Conservation (phyloP, 306 rosid species). For the Myrica gale region DNA sequence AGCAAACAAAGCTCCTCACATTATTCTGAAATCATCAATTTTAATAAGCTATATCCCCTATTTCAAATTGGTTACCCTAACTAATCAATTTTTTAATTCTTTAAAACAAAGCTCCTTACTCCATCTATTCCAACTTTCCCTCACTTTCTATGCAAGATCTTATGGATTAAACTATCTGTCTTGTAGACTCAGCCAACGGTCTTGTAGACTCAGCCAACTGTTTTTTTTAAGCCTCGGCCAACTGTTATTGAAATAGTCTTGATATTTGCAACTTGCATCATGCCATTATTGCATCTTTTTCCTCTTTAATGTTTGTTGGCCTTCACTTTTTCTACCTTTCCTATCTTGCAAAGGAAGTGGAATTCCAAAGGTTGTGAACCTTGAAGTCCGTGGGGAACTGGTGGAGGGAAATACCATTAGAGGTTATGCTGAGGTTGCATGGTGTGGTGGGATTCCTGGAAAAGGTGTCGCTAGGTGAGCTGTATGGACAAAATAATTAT, state of each 20-base stretch:
- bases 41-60: too few relatives aligned
- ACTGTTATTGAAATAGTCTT: slow-evolving; percentile 21
- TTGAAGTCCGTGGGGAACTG: slow-evolving; percentile 81
- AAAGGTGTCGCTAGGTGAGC: slow-evolving; percentile 92
- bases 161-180: neutral
- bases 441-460: slow-evolving; percentile 99
- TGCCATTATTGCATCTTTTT: slow-evolving; percentile 9
- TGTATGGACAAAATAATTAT: slow-evolving; percentile 16
- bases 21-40: too few relatives aligned
- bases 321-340: neutral
- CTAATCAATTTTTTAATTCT: too few relatives aligned
- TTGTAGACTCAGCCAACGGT: neutral
- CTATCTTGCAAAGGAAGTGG: slow-evolving; percentile 58
- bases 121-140: too few relatives aligned
- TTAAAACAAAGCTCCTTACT: too few relatives aligned
- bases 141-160: too few relatives aligned
- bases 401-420: slow-evolving; percentile 74
- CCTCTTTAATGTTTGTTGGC: neutral
- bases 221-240: neutral
- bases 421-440: slow-evolving; percentile 81
- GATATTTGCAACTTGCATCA: slow-evolving; percentile 9
- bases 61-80: too few relatives aligned
- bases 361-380: slow-evolving; percentile 79
- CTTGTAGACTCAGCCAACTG: neutral
- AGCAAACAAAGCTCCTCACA: too few relatives aligned